These are phyloP conservation scores for Daphne laureola DNA, from an alignment of 441 rosid genomes.

Conservation along the genomic window DNA sequence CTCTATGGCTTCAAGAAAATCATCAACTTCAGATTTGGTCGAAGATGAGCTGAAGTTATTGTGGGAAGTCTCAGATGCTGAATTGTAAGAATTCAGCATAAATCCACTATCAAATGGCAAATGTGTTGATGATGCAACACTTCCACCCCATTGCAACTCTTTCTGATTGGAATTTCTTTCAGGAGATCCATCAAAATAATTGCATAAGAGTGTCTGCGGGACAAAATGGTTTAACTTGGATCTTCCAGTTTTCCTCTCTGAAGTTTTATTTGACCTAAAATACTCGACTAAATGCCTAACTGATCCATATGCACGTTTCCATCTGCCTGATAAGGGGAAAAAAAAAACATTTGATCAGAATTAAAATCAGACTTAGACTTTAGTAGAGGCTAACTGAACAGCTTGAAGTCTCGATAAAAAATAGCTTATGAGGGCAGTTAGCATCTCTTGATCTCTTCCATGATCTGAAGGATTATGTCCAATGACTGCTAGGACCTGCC, in stretches of 20 bases:
- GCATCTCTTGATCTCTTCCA: too few species aligned
- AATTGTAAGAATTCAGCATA: conserved; percentile 25
- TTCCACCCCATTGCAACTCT: conserved; percentile 61
- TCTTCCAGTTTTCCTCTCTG: conserved; percentile 27
- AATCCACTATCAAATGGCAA: conserved; percentile 38
- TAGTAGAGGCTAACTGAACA: too few species aligned
- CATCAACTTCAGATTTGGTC: conserved; percentile 40
- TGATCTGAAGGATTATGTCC: too few species aligned
- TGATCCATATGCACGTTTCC: conserved; percentile 82
- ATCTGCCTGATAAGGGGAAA: conserved; percentile 77
- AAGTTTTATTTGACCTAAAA: conserved; percentile 36
- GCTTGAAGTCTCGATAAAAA: too few species aligned
- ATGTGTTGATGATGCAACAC: conserved; percentile 33
- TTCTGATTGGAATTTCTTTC: conserved; percentile 37
- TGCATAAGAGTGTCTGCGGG: conserved; percentile 61
- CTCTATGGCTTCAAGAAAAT: conserved; percentile 52
- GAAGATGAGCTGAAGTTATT: conserved; percentile 32
- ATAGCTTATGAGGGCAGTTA: too few species aligned
- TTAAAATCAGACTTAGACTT: too few species aligned
- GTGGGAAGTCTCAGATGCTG: conserved; percentile 29
- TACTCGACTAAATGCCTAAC: conserved; percentile 69
- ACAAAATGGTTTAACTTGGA: conserved; percentile 26
- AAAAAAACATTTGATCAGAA: conserved; percentile 16
- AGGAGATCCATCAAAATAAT: conserved; percentile 64
- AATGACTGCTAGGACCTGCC: too few species aligned